These are phyloP conservation scores for Fallopia convolvulus DNA, from an alignment of 148 eudicot species.

Conservation along the genomic window DNA sequence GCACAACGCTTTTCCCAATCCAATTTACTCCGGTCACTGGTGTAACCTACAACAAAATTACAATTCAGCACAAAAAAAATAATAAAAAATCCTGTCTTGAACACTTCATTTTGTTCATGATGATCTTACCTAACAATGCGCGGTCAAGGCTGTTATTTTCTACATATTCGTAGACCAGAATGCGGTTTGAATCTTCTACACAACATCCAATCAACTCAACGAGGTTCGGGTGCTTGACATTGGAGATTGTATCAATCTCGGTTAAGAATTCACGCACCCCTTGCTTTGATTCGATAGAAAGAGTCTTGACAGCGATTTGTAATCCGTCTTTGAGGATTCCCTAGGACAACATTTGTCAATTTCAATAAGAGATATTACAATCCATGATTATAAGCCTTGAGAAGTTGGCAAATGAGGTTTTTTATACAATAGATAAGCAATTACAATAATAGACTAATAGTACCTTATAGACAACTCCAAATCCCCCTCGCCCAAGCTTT, in stretches of 20 bases:
- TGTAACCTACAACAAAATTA: slow-evolving; percentile 40
- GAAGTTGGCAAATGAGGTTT: not conserved
- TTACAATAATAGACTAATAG: not conserved
- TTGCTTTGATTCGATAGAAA: slow-evolving; percentile 84
- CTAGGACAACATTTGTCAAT: slow-evolving; percentile 24
- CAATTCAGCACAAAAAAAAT: not conserved
- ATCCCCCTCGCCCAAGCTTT: slow-evolving; percentile 86
- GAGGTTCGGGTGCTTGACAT: slow-evolving; percentile 71
- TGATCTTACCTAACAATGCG: slow-evolving; percentile 59
- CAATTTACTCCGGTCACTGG: slow-evolving; percentile 35
- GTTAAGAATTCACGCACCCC: slow-evolving; percentile 75
- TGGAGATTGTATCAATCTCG: slow-evolving; percentile 70
- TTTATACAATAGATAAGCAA: not conserved
- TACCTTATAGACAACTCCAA: slow-evolving; percentile 86
- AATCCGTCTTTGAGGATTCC: slow-evolving; percentile 60
- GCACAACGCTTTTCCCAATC: slow-evolving; percentile 72
- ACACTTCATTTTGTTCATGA: not conserved
- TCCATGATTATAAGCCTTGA: not conserved
- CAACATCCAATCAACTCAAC: slow-evolving; percentile 87
- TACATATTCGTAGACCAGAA: slow-evolving; percentile 72
- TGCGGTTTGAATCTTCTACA: slow-evolving; percentile 55
- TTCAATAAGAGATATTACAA: not conserved
- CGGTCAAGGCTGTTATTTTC: slow-evolving; percentile 82
- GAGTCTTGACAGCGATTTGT: slow-evolving; percentile 76
- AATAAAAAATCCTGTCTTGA: not conserved